Evolutionary conservation across 148 eudicot genomes (phyloP).

Genomic region (Bassia scoparia): DNA sequence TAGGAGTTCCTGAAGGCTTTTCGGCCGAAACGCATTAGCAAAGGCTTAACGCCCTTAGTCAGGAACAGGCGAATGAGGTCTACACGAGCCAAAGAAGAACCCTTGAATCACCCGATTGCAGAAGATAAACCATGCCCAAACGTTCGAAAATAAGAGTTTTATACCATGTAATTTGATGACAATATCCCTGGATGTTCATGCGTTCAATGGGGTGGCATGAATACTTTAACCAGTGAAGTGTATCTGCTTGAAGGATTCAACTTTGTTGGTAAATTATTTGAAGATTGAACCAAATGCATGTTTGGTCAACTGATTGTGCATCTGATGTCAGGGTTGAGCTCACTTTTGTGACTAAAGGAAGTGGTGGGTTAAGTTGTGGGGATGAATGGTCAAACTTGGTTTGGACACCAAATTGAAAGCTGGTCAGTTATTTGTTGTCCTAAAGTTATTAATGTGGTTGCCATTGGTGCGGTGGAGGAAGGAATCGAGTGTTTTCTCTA

Average conservation of each 20-base stretch:
- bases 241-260: conserved; percentile 23
- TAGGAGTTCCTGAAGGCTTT: conserved; percentile 29
- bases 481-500: conserved; percentile 42
- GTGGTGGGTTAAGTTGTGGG: conserved; percentile 41
- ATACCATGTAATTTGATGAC: not conserved
- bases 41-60: conserved; percentile 23
- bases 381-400: conserved; percentile 20
- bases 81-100: conserved; percentile 22
- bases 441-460: conserved; percentile 26
- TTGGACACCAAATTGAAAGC: conserved; percentile 28
- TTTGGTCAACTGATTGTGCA: conserved; percentile 30
- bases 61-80: conserved; percentile 25
- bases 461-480: conserved; percentile 26
- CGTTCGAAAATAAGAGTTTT: not conserved
- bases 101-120: conserved; percentile 26
- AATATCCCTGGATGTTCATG: not conserved
- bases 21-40: conserved; percentile 26
- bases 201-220: conserved; percentile 3
- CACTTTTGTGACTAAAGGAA: conserved; percentile 36
- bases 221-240: conserved; percentile 5
- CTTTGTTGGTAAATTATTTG: conserved; percentile 24
- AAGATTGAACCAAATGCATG: conserved; percentile 29
- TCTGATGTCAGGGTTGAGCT: conserved; percentile 30
- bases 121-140: conserved; percentile 12
- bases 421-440: conserved; percentile 44